phyloP scores from a whole-genome alignment of 805 yeast genomes.

The Myxozyma mucilagina region DNA sequence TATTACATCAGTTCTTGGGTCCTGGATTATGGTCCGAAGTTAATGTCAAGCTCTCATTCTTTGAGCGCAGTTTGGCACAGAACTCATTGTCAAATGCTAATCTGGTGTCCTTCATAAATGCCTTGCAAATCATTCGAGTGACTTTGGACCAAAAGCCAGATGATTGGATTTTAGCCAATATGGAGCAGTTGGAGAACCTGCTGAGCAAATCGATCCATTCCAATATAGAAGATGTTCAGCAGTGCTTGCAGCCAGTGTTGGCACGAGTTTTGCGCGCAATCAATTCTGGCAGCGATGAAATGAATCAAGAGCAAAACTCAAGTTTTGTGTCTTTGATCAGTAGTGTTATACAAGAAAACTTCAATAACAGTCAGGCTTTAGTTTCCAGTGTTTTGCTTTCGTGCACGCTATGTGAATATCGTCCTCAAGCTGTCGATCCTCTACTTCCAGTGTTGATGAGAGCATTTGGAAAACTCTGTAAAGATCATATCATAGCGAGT shows the following conservation, averaged over 20 bases:
- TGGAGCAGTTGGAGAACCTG: slow-evolving; percentile 66
- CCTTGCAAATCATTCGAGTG: slow-evolving; percentile 82
- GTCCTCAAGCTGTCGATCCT: slow-evolving; percentile 73
- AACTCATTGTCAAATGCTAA: slow-evolving; percentile 65
- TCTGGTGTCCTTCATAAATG: slow-evolving; percentile 76
- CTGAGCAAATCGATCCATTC: slow-evolving; percentile 80
- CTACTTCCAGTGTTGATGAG: slow-evolving; percentile 76
- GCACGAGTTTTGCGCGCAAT: slow-evolving; percentile 68
- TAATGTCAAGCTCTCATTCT: slow-evolving; percentile 78
- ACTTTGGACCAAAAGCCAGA: slow-evolving; percentile 75
- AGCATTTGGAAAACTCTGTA: slow-evolving; percentile 83
- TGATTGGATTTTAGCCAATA: slow-evolving; percentile 75
- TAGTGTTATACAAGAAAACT: slow-evolving; percentile 74
- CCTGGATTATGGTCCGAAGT: slow-evolving; percentile 85
- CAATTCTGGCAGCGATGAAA: slow-evolving; percentile 48
- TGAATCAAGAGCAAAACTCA: slow-evolving; percentile 62
- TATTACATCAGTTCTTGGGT: slow-evolving; percentile 69
- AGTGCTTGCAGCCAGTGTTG: slow-evolving; percentile 73
- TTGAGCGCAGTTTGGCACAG: slow-evolving; percentile 80
- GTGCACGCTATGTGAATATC: slow-evolving; percentile 64
- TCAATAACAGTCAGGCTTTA: slow-evolving; percentile 67
- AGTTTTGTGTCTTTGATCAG: slow-evolving; percentile 61
- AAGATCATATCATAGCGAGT: slow-evolving; percentile 74
- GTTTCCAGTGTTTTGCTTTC: slow-evolving; percentile 80
- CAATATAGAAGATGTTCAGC: slow-evolving; percentile 84